These are phyloP conservation scores for Trichophyton equinum DNA, from an alignment of 2,329 filamentous ascomycete species.

Conservation along the genomic window DNA sequence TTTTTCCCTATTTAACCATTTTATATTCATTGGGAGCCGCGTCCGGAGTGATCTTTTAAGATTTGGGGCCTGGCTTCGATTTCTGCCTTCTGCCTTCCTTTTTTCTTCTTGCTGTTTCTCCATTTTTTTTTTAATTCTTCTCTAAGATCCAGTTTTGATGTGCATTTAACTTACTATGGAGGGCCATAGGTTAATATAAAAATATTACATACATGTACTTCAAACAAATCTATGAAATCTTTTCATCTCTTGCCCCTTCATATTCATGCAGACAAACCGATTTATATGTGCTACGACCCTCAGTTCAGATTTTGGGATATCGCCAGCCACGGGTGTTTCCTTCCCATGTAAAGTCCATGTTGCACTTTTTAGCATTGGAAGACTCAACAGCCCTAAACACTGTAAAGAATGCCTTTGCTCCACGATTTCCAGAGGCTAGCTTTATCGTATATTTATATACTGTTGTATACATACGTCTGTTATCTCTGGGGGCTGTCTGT, in stretches of 20 bases:
- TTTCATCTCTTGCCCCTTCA: not conserved
- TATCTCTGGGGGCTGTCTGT: not conserved
- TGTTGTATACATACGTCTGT: not conserved
- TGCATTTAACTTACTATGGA: conserved; percentile 3
- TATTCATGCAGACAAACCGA: not conserved
- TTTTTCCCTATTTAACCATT: too few species aligned
- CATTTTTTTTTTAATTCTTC: too few species aligned
- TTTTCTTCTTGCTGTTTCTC: not conserved
- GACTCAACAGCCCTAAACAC: not conserved
- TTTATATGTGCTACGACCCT: not conserved
- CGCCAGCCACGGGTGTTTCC: not conserved
- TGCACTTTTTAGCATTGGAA: not conserved
- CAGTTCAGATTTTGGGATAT: not conserved
- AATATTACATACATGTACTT: not conserved
- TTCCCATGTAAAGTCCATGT: not conserved
- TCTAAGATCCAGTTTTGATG: not conserved
- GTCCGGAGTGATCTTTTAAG: not conserved
- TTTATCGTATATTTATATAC: not conserved
- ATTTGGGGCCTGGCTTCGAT: not conserved
- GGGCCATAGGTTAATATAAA: conserved; percentile 4
- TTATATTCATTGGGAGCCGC: conserved; percentile 2
- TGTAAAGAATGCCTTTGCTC: not conserved
- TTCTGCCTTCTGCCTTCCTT: not conserved
- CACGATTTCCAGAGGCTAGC: not conserved
- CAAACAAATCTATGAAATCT: not conserved